A percentile compares a stretch with the other conserved stretches of the same genome.
phyloP scores from a whole-genome alignment of 768 basidiomycete species.

The Podaxis sp. region DNA sequence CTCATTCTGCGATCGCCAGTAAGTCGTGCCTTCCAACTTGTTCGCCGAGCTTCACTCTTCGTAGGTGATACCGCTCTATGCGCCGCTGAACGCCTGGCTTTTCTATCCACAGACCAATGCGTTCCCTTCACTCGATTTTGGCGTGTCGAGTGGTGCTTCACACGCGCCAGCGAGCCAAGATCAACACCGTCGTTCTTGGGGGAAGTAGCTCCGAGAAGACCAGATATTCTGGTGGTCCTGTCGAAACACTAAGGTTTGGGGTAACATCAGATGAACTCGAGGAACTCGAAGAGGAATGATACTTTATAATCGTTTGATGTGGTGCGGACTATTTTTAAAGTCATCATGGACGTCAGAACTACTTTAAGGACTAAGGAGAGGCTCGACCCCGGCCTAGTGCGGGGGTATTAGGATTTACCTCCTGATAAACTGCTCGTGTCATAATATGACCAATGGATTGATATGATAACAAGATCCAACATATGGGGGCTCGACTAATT shows the following conservation, averaged over 20 bases:
- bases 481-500: slow-evolving; percentile 64
- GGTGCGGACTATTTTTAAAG: too few species aligned
- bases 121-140: slow-evolving; percentile 4
- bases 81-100: neutral
- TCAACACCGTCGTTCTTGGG: neutral
- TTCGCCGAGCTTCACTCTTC: neutral
- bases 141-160: slow-evolving; percentile 6
- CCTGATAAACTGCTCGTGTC: neutral
- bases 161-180: neutral
- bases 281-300: neutral
- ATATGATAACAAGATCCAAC: too few species aligned
- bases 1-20: neutral
- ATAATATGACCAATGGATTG: neutral
- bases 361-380: neutral
- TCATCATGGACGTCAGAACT: too few species aligned
- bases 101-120: neutral
- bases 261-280: neutral
- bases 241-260: neutral
- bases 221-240: neutral
- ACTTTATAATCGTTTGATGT: neutral
- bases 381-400: neutral
- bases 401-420: neutral
- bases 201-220: neutral
- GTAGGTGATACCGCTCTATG: neutral
- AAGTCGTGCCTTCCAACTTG: neutral